Evolutionary conservation across 768 basidiomycete genomes (phyloP).

Genomic region (Rickenella mellea): DNA sequence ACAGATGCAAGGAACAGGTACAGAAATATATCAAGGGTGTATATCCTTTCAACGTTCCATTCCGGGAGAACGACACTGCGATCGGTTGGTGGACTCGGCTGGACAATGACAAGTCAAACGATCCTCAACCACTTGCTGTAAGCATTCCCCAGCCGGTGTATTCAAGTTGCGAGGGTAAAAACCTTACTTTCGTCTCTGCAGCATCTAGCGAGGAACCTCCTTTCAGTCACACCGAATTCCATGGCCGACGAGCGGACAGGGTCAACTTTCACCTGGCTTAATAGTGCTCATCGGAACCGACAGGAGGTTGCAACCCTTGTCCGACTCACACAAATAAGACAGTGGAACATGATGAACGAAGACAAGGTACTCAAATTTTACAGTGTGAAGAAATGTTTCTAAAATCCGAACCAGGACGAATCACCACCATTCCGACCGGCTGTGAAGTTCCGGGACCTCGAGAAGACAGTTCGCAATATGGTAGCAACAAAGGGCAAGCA

Average conservation of each 20-base stretch:
- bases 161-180: slow-evolving; percentile 2
- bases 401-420: too few relatives aligned
- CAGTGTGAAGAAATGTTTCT: too few relatives aligned
- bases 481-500: too few relatives aligned
- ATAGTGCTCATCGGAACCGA: slow-evolving; percentile 19
- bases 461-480: too few relatives aligned
- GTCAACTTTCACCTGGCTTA: slow-evolving; percentile 23
- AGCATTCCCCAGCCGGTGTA: slow-evolving; percentile 24
- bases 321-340: too few relatives aligned
- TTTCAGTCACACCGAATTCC: slow-evolving; percentile 22
- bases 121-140: too few relatives aligned
- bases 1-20: slow-evolving; percentile 9
- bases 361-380: too few relatives aligned
- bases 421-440: too few relatives aligned
- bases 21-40: slow-evolving; percentile 6
- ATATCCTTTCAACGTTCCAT: slow-evolving; percentile 10
- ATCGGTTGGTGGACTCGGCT: slow-evolving; percentile 6
- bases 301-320: too few relatives aligned
- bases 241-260: slow-evolving; percentile 30
- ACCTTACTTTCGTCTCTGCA: slow-evolving; percentile 6
- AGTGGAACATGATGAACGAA: too few relatives aligned
- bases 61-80: background rate
- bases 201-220: slow-evolving; percentile 24
- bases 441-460: too few relatives aligned
- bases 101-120: slow-evolving; percentile 13